Evolutionary conservation across 257 asterid species (phyloP).

Genomic region (Leptodermis oblonga): DNA sequence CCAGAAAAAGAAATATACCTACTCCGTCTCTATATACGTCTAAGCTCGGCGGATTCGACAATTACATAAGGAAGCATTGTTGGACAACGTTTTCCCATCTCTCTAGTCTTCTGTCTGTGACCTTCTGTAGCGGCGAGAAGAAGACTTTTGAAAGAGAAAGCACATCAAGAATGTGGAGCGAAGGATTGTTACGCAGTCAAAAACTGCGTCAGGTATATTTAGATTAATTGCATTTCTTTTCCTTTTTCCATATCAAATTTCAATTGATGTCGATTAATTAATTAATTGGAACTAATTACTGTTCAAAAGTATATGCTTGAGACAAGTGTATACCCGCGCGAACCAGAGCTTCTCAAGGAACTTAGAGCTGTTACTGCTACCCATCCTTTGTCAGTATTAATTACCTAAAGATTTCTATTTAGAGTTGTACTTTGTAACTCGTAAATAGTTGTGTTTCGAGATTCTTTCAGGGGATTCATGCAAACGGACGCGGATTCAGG

Average conservation of each 20-base stretch:
- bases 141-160: no score
- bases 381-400: conserved; percentile 33
- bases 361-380: conserved; percentile 39
- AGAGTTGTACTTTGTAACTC: not conserved
- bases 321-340: conserved; percentile 49
- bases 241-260: not conserved
- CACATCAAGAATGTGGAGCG: not conserved
- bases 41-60: no score
- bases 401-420: not conserved
- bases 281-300: not conserved
- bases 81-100: no score
- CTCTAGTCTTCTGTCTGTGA: no score
- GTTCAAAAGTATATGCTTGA: conserved; percentile 40
- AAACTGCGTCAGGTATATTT: conserved; percentile 28
- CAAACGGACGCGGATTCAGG: conserved; percentile 51
- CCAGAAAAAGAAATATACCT: no score
- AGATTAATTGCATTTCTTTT: not conserved
- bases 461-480: conserved; percentile 26
- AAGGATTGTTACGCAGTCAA: conserved; percentile 35
- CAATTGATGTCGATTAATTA: not conserved
- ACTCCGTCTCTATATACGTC: no score
- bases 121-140: not conserved
- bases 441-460: no score
- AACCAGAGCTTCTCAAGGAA: conserved; percentile 45
- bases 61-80: no score